These are phyloP conservation scores for Gossypium stocksii DNA, from an alignment of 345 rosid species.

Conservation along the genomic window DNA sequence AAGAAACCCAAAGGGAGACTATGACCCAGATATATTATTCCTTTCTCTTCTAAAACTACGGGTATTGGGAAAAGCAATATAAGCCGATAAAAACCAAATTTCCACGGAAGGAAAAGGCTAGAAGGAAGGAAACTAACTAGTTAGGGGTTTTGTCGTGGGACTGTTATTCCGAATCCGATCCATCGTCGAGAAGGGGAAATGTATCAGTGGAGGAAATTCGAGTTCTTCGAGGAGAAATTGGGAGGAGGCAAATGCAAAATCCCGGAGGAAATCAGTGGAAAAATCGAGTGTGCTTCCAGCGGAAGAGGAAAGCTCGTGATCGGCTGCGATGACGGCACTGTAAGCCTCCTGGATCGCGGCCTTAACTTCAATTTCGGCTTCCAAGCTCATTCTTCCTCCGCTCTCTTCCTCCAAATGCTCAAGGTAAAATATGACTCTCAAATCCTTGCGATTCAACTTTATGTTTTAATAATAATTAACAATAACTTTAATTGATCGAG, in stretches of 20 bases:
- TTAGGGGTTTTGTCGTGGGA: neutral
- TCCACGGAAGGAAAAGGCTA: too few species aligned
- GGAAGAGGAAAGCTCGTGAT: conserved; percentile 91
- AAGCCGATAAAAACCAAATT: too few species aligned
- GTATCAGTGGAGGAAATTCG: conserved; percentile 98
- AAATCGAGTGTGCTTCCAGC: conserved; percentile 79
- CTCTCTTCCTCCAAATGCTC: conserved; percentile 87
- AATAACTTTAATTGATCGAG: neutral
- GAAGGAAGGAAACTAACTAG: too few species aligned
- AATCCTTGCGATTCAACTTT: neutral
- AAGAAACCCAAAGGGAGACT: too few species aligned
- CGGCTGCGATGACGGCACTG: conserved; percentile 85
- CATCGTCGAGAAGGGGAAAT: conserved; percentile 22
- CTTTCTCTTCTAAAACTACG: too few species aligned
- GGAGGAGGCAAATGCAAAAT: conserved; percentile 58
- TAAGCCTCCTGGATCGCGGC: conserved; percentile 88
- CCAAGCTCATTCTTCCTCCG: conserved; percentile 79
- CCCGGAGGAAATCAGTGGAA: conserved; percentile 79
- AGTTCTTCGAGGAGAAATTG: conserved; percentile 96
- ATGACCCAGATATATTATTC: too few species aligned
- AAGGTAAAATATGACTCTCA: conserved; percentile 38
- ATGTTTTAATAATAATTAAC: neutral
- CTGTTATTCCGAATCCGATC: conserved; percentile 1
- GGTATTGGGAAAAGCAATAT: too few species aligned
- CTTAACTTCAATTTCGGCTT: conserved; percentile 84